Conservation (phyloP, 352 stramenopile species). For the Globisporangium barbulae region DNA sequence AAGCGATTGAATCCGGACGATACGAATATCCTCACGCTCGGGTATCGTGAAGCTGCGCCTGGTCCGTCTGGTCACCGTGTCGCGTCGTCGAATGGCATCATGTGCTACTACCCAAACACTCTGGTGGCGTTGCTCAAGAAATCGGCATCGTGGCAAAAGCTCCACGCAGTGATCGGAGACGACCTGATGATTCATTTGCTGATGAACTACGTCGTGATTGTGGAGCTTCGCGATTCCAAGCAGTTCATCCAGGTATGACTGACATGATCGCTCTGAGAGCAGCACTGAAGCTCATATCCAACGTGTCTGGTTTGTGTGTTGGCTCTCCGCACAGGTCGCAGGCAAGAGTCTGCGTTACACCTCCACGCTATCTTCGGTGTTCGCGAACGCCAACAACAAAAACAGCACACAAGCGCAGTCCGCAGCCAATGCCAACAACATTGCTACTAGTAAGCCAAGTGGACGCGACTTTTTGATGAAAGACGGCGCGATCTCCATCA, state of each 20-base stretch:
- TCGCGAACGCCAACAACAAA: neutral
- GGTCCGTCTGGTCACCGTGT: conserved; percentile 46
- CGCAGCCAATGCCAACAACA: neutral
- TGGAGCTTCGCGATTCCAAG: conserved; percentile 26
- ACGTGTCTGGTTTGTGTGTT: neutral
- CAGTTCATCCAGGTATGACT: conserved; percentile 52
- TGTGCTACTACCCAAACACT: conserved; percentile 77
- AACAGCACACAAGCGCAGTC: neutral
- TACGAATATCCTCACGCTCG: conserved; percentile 63
- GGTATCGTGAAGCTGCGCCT: conserved; percentile 52
- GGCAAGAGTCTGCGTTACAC: conserved; percentile 48
- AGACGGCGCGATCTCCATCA: conserved; percentile 40
- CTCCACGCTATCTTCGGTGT: neutral
- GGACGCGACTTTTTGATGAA: neutral
- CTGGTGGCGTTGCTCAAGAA: conserved; percentile 60
- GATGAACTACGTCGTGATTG: conserved; percentile 57
- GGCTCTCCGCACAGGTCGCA: conserved; percentile 25
- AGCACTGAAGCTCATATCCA: neutral
- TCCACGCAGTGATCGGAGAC: conserved; percentile 61
- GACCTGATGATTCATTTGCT: conserved; percentile 66
- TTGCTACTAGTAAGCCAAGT: neutral
- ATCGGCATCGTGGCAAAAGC: conserved; percentile 31
- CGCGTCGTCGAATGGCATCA: conserved; percentile 50
- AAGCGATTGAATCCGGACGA: conserved; percentile 40
- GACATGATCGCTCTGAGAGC: neutral